A percentile compares a stretch with the other conserved stretches of the same genome.
Evolutionary conservation across 345 rosid genomes (phyloP).

Genomic region (Eucalyptus sideroxylon): DNA sequence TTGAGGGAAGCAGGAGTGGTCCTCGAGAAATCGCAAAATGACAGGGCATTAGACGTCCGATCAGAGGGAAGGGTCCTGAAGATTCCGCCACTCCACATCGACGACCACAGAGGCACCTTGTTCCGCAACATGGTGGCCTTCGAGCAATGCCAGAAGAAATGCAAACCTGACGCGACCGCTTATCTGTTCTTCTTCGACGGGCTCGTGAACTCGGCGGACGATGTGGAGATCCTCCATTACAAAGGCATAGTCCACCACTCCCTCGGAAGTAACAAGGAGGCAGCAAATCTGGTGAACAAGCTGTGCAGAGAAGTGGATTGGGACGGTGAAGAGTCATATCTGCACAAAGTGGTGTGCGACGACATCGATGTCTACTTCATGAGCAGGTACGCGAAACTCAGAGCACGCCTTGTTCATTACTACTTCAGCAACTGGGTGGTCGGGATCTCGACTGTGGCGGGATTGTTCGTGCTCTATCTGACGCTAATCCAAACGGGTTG

Average conservation of each 20-base stretch:
- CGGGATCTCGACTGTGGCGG: conserved; percentile 5
- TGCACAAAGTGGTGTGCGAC: neutral
- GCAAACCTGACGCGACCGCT: neutral
- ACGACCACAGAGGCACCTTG: conserved; percentile 10
- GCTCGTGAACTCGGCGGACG: conserved; percentile 4
- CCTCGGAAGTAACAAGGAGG: conserved; percentile 13
- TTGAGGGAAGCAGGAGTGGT: conserved; percentile 3
- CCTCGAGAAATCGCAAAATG: neutral
- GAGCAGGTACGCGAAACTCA: neutral
- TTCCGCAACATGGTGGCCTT: conserved; percentile 20
- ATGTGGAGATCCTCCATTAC: conserved; percentile 7
- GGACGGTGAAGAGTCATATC: neutral
- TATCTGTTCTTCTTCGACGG: conserved; percentile 14
- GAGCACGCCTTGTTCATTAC: conserved; percentile 4
- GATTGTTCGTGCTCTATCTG: neutral
- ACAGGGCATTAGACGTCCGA: neutral
- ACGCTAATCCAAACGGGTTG: conserved; percentile 2
- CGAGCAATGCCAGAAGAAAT: conserved; percentile 10
- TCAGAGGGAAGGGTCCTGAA: neutral
- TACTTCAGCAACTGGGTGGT: conserved; percentile 10
- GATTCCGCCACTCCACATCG: conserved; percentile 10
- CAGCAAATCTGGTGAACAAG: conserved; percentile 2
- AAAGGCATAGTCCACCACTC: conserved; percentile 9
- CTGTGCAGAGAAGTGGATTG: conserved; percentile 6
- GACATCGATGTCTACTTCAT: neutral